These are phyloP conservation scores for Xylariaceae sp. DNA, from an alignment of 2,329 filamentous ascomycete species.

Conservation along the genomic window DNA sequence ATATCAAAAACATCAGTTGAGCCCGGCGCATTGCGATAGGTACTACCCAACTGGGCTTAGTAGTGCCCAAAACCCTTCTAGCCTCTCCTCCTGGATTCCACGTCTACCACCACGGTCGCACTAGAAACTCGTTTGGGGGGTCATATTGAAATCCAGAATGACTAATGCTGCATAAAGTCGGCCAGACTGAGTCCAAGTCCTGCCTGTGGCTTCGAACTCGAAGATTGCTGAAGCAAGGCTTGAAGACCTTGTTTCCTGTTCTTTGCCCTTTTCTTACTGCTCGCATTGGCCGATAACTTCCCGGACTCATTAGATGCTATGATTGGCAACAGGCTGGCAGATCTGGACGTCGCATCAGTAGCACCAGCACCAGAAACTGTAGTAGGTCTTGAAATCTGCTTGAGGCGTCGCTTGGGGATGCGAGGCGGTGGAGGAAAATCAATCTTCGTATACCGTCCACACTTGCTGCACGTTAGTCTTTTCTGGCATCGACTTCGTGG, in stretches of 20 bases:
- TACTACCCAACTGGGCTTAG: slow-evolving; percentile 22
- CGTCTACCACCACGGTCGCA: neutral
- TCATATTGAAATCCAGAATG: neutral
- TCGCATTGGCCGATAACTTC: slow-evolving; percentile 56
- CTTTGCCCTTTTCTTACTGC: slow-evolving; percentile 71
- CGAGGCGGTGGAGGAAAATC: slow-evolving; percentile 47
- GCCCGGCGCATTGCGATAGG: neutral
- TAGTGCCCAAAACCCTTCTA: slow-evolving; percentile 21
- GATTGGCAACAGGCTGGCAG: slow-evolving; percentile 1
- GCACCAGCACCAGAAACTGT: neutral
- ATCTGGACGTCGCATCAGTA: neutral
- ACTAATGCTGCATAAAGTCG: slow-evolving; percentile 58
- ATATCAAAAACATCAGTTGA: slow-evolving; percentile 34
- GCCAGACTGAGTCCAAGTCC: slow-evolving; percentile 58
- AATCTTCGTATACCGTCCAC: slow-evolving; percentile 52
- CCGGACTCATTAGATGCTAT: slow-evolving; percentile 38
- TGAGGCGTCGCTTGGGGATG: slow-evolving; percentile 38
- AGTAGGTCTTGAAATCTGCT: slow-evolving; percentile 30
- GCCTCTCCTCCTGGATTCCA: slow-evolving; percentile 18
- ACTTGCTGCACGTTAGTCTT: slow-evolving; percentile 53
- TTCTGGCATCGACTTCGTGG: slow-evolving; percentile 42
- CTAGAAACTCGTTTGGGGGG: neutral
- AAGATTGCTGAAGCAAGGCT: slow-evolving; percentile 63
- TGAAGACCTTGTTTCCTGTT: slow-evolving; percentile 70
- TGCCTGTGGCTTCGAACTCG: slow-evolving; percentile 43